Conservation (phyloP, 2,329 filamentous ascomycete species). For the Fusarium pseudonygamai region DNA sequence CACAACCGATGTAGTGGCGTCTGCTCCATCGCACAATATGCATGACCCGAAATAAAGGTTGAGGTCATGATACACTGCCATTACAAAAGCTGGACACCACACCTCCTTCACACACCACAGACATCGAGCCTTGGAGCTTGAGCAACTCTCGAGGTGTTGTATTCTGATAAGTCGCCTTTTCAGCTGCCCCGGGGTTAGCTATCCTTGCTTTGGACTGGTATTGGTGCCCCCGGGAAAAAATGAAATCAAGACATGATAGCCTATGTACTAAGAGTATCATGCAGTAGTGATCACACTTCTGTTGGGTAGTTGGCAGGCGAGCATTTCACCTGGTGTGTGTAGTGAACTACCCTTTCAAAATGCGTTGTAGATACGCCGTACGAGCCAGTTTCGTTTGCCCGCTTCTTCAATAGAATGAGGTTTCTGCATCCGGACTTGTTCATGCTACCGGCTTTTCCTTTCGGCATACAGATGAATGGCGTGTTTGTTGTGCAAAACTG, state of each 20-base stretch:
- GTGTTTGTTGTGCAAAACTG: neutral
- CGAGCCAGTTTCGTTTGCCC: neutral
- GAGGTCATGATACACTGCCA: conserved; percentile 5
- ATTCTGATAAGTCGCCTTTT: conserved; percentile 15
- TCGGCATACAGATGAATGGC: neutral
- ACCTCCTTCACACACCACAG: neutral
- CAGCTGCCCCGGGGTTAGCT: conserved; percentile 21
- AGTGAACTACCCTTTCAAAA: neutral
- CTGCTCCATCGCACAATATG: neutral
- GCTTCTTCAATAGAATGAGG: neutral
- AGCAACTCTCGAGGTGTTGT: neutral
- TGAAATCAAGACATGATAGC: conserved; percentile 14
- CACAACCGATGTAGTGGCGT: neutral
- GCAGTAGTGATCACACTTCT: conserved; percentile 17
- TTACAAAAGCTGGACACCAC: neutral
- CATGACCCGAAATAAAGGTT: neutral
- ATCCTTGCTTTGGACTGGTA: conserved; percentile 22
- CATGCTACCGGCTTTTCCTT: neutral
- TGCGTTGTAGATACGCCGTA: conserved; percentile 1
- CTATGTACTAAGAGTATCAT: conserved; percentile 14
- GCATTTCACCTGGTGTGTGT: neutral
- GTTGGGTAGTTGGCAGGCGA: neutral
- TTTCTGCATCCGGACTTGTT: neutral
- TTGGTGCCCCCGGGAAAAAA: conserved; percentile 20
- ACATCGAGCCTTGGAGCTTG: neutral